Percentiles rank a stretch among this genome's conserved stretches.
Evolutionary conservation across 768 basidiomycete species (phyloP).

Genomic region (Lentinula aciculospora): DNA sequence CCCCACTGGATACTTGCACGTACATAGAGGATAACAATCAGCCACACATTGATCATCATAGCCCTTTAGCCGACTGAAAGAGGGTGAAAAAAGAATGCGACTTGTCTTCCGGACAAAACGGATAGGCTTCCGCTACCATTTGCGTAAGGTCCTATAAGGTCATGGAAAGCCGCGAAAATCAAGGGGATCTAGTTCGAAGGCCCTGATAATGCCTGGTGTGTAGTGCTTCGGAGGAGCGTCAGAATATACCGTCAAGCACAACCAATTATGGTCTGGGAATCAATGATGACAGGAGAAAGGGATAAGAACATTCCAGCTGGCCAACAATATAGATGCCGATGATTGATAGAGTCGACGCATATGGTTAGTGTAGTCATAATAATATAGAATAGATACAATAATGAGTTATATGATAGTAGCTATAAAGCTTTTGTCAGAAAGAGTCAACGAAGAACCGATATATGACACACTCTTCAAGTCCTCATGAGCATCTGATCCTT

Average conservation of each 20-base stretch:
- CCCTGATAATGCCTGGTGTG: background rate
- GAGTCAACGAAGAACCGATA: background rate
- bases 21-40: background rate
- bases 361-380: background rate
- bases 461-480: constrained; percentile 4
- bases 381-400: background rate
- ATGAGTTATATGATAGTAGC: background rate
- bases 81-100: background rate
- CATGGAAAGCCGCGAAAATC: background rate
- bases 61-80: background rate
- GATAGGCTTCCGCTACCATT: background rate
- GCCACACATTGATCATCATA: background rate
- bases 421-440: background rate
- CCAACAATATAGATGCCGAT: background rate
- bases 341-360: background rate
- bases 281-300: background rate
- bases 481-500: constrained; percentile 8
- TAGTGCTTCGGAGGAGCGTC: background rate
- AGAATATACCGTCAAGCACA: background rate
- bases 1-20: background rate
- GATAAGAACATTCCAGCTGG: background rate
- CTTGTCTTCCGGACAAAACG: background rate
- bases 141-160: background rate
- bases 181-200: background rate
- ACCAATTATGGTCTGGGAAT: background rate